Conservation (phyloP, 1,139 yeast genomes). For the Yamadazyma membranifaciens region DNA sequence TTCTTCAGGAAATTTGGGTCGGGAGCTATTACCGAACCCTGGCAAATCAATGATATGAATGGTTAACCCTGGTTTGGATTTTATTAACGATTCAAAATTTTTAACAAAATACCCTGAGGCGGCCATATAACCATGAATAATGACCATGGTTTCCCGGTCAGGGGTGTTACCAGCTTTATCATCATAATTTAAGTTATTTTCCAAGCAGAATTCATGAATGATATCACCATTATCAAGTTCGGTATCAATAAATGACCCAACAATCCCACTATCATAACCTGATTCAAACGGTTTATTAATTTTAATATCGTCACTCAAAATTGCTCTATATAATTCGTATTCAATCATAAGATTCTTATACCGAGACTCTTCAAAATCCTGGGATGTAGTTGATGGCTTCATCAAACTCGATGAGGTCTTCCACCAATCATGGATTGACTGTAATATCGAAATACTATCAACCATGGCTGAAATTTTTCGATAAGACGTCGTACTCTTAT, state of each 20-base stretch:
- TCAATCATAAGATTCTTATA: constrained; percentile 29
- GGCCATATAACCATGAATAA: constrained; percentile 49
- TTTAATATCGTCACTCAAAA: constrained; percentile 31
- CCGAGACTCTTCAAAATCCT: constrained; percentile 21
- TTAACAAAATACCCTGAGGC: constrained; percentile 45
- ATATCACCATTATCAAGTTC: constrained; percentile 27
- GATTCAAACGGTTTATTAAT: constrained; percentile 19
- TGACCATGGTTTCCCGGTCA: constrained; percentile 23
- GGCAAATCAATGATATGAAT: constrained; percentile 41
- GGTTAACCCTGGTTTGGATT: constrained; percentile 31
- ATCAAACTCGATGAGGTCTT: constrained; percentile 25
- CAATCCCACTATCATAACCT: constrained; percentile 7
- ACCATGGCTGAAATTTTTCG: no score
- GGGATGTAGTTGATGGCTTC: constrained; percentile 18
- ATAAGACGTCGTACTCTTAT: no score
- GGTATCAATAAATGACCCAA: constrained; percentile 26
- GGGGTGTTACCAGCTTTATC: constrained; percentile 9
- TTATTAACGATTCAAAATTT: constrained; percentile 34
- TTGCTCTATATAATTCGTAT: constrained; percentile 33
- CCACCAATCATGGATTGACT: constrained; percentile 45
- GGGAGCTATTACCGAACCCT: constrained; percentile 46
- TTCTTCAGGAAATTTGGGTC: constrained; percentile 37
- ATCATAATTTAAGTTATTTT: constrained; percentile 18
- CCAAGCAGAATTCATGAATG: constrained; percentile 40
- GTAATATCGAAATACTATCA: constrained; percentile 4